Percentiles rank a stretch among this genome's conserved stretches.
These are phyloP conservation scores for Cupressus sempervirens DNA, from an alignment of 75 land plant genomes.

Conservation along the genomic window DNA sequence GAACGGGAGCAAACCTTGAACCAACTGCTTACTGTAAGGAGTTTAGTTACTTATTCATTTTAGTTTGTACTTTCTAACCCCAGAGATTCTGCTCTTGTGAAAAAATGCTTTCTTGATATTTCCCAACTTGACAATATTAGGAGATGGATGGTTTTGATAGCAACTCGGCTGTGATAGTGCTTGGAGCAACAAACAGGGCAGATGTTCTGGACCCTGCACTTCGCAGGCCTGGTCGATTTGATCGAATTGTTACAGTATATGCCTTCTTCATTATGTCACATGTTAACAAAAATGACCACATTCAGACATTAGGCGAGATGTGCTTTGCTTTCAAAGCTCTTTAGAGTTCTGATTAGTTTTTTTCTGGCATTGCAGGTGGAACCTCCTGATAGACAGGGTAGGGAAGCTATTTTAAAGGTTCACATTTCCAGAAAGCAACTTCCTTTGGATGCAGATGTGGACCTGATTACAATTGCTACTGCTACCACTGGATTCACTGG, in stretches of 20 bases:
- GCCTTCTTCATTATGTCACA: background rate
- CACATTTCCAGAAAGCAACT: conserved; percentile 86
- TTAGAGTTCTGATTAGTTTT: background rate
- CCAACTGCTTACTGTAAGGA: conserved; percentile 87
- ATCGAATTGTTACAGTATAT: conserved; percentile 87
- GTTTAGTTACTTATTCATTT: background rate
- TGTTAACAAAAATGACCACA: conserved; percentile 1
- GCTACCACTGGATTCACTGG: conserved; percentile 98
- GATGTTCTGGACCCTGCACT: conserved; percentile 98
- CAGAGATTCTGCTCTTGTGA: background rate
- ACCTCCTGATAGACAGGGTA: conserved; percentile 87
- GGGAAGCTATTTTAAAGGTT: conserved; percentile 86
- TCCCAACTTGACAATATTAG: conserved; percentile 30
- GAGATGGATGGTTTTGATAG: conserved; percentile 99
- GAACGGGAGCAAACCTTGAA: conserved; percentile 97
- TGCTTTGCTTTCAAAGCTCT: background rate
- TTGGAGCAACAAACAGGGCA: conserved; percentile 95
- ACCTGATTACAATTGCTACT: conserved; percentile 73
- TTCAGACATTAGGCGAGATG: background rate
- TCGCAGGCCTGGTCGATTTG: conserved; percentile 98
- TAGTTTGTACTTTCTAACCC: background rate
- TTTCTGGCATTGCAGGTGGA: conserved; percentile 63
- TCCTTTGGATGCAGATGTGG: conserved; percentile 74
- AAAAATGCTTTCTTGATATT: conserved; percentile 4
- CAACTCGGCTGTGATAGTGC: conserved; percentile 92